A percentile compares a stretch with the other conserved stretches of the same genome.
These are phyloP conservation scores for Plasmopara halstedii DNA, from an alignment of 352 stramenopile species.

Conservation along the genomic window DNA sequence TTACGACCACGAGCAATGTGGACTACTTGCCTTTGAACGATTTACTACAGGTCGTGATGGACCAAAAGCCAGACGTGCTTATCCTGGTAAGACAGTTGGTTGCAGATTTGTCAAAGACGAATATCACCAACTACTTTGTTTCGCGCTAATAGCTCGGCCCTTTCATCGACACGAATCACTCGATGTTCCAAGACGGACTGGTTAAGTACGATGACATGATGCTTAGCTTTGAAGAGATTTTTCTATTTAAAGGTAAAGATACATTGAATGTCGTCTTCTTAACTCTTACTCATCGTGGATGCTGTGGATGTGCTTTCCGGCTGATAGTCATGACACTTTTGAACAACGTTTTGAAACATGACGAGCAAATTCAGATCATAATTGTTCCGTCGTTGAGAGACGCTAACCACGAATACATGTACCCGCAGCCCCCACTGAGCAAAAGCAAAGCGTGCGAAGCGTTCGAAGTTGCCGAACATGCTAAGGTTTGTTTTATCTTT, in stretches of 20 bases:
- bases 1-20: conserved; percentile 92
- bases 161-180: conserved; percentile 94
- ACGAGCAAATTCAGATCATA: conserved; percentile 78
- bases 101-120: background rate
- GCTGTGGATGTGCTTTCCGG: background rate
- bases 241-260: conserved; percentile 73
- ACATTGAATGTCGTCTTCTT: background rate
- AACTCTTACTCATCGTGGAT: background rate
- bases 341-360: conserved; percentile 49
- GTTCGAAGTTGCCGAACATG: conserved; percentile 44
- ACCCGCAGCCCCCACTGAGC: conserved; percentile 91
- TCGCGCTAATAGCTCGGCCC: conserved; percentile 71
- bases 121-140: background rate
- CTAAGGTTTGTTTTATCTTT: conserved; percentile 33
- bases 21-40: conserved; percentile 94
- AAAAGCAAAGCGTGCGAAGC: conserved; percentile 76
- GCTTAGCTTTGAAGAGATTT: conserved; percentile 79
- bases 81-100: conserved; percentile 61
- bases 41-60: conserved; percentile 73
- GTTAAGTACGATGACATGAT: conserved; percentile 76
- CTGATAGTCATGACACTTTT: conserved; percentile 62
- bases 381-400: conserved; percentile 95
- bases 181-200: conserved; percentile 79
- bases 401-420: conserved; percentile 92
- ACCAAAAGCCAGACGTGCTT: conserved; percentile 90